Percentiles rank a stretch among this genome's conserved stretches.
Conservation (phyloP, 1,284 basidiomycete genomes). For the Boletus smithii region DNA sequence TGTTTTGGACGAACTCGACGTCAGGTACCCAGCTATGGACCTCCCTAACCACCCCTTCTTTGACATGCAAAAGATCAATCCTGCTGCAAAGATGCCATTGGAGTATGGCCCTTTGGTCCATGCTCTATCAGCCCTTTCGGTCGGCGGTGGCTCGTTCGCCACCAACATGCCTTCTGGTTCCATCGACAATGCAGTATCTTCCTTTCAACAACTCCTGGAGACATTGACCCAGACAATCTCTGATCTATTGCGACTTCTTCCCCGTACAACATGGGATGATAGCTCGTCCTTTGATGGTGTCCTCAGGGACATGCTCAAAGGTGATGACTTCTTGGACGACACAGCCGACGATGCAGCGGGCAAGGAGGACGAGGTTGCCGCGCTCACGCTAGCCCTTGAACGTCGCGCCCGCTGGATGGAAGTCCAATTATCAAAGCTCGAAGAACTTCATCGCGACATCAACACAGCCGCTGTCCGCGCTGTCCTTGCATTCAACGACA, state of each 20-base stretch:
- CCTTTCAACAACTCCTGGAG: slow-evolving; percentile 80
- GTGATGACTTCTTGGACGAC: slow-evolving; percentile 78
- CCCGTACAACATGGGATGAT: slow-evolving; percentile 82
- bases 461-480: slow-evolving; percentile 80
- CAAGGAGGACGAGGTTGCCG: slow-evolving; percentile 76
- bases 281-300: slow-evolving; percentile 83
- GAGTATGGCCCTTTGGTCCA: slow-evolving; percentile 80
- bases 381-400: slow-evolving; percentile 76
- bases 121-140: slow-evolving; percentile 77
- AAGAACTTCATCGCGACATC: slow-evolving; percentile 81
- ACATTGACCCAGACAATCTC: slow-evolving; percentile 84
- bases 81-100: slow-evolving; percentile 69
- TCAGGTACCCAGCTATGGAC: slow-evolving; percentile 58
- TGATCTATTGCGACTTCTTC: slow-evolving; percentile 73
- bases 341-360: slow-evolving; percentile 57
- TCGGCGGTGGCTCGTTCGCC: slow-evolving; percentile 80
- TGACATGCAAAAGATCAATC: slow-evolving; percentile 63
- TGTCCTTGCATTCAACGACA: slow-evolving; percentile 76
- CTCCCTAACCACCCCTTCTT: slow-evolving; percentile 71
- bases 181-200: slow-evolving; percentile 80
- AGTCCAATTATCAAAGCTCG: slow-evolving; percentile 77
- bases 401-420: slow-evolving; percentile 87
- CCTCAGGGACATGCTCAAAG: slow-evolving; percentile 79
- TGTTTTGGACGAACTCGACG: slow-evolving; percentile 60
- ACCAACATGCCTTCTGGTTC: slow-evolving; percentile 77